Evolutionary conservation across 2,329 filamentous ascomycete genomes (phyloP).

Genomic region (Waltergamsia citrina): DNA sequence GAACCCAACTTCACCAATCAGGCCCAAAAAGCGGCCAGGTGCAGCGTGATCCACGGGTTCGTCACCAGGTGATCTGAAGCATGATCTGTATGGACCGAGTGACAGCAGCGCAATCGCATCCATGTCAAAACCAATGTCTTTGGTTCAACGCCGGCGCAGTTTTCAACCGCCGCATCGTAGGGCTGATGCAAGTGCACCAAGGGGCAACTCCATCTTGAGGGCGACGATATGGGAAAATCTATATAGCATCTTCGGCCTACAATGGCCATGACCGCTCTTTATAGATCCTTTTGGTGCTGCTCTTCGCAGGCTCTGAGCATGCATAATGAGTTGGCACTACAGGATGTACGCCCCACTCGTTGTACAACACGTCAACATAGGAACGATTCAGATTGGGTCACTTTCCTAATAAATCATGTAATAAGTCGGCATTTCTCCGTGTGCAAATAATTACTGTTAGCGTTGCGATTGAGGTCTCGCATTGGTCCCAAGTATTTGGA

Average conservation of each 20-base stretch:
- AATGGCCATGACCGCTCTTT: constrained; percentile 1
- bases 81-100: background rate
- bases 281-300: background rate
- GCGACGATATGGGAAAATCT: too few species aligned
- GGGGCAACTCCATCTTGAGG: background rate
- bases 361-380: constrained; percentile 14
- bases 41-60: constrained; percentile 17
- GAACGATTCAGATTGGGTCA: too few species aligned
- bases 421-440: too few species aligned
- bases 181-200: background rate
- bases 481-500: too few species aligned
- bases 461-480: too few species aligned
- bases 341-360: constrained; percentile 11
- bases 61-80: constrained; percentile 6
- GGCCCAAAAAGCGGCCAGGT: constrained; percentile 6
- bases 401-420: too few species aligned
- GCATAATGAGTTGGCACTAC: constrained; percentile 8
- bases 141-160: background rate
- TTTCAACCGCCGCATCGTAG: background rate
- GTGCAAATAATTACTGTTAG: too few species aligned
- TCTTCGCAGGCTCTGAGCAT: constrained; percentile 2
- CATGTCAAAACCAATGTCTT: background rate
- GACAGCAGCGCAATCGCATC: background rate
- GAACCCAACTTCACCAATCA: constrained; percentile 12
- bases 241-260: too few species aligned